phyloP scores from a whole-genome alignment of 306 rosid genomes.

The Sechiopsis laciniata region DNA sequence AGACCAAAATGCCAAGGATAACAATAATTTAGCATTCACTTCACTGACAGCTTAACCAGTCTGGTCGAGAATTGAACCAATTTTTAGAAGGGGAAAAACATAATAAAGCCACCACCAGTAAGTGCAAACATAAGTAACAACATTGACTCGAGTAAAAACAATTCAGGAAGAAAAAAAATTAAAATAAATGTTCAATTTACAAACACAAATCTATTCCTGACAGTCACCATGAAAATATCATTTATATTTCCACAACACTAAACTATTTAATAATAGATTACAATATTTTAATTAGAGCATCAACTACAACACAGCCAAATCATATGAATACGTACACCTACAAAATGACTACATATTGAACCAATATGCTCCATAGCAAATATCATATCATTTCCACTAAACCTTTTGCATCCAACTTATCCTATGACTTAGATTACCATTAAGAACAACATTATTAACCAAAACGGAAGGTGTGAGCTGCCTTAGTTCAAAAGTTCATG shows the following conservation, averaged over 20 bases:
- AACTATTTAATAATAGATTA: constrained; percentile 4
- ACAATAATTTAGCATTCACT: neutral
- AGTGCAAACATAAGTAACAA: neutral
- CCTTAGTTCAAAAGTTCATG: constrained; percentile 32
- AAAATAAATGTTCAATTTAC: neutral
- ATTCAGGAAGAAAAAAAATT: neutral
- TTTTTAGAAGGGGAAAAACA: neutral
- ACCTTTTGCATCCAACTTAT: constrained; percentile 1
- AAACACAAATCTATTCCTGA: neutral
- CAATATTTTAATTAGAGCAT: neutral
- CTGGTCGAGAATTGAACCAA: neutral
- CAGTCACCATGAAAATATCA: neutral
- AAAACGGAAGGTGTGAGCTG: constrained; percentile 23
- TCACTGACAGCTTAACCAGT: neutral
- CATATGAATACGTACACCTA: neutral
- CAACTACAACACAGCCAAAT: neutral
- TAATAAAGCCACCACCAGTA: neutral
- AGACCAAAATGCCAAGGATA: constrained; percentile 2
- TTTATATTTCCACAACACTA: neutral
- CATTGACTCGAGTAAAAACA: neutral
- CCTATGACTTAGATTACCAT: neutral
- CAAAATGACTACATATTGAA: neutral
- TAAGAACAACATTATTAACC: constrained; percentile 19
- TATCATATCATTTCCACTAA: constrained; percentile 7
- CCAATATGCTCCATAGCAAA: neutral